A percentile compares a stretch with the other conserved stretches of the same genome.
Conservation (phyloP, 2,329 filamentous ascomycete genomes). For the Anthostomella pinea region DNA sequence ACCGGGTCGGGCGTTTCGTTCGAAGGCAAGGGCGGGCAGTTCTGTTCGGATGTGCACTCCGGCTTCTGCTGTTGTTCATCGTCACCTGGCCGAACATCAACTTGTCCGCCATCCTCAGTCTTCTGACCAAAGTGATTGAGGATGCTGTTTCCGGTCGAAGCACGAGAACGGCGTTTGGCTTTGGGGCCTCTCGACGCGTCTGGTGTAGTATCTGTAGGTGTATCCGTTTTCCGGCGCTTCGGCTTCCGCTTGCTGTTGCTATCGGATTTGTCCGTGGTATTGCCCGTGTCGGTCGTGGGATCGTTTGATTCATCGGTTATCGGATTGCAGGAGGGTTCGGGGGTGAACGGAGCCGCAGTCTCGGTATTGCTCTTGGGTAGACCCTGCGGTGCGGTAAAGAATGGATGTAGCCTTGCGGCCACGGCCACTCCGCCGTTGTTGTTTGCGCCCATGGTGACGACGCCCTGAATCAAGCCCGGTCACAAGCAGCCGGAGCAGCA, state of each 20-base stretch:
- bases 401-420: constrained; percentile 52
- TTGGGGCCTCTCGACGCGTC: constrained; percentile 5
- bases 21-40: not conserved
- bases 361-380: constrained; percentile 10
- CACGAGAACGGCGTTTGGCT: constrained; percentile 13
- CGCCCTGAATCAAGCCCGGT: constrained; percentile 16
- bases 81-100: constrained; percentile 1
- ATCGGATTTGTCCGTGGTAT: constrained; percentile 26
- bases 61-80: constrained; percentile 5
- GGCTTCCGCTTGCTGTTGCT: constrained; percentile 30
- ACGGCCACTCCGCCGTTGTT: constrained; percentile 30
- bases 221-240: constrained; percentile 44
- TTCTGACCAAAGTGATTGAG: constrained; percentile 14
- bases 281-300: constrained; percentile 10
- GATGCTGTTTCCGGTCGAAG: constrained; percentile 16
- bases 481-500: constrained; percentile 2
- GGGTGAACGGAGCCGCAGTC: constrained; percentile 25
- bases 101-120: constrained; percentile 2
- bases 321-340: constrained; percentile 32
- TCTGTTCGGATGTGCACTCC: too few species aligned
- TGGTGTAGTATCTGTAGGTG: constrained; percentile 21
- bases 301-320: constrained; percentile 20
- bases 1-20: not conserved
- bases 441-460: constrained; percentile 45
- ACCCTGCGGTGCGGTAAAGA: constrained; percentile 41